A percentile compares a stretch with the other conserved stretches of the same genome.
Conservation (phyloP, 352 stramenopile species). For the Phytophthora hybrid region DNA sequence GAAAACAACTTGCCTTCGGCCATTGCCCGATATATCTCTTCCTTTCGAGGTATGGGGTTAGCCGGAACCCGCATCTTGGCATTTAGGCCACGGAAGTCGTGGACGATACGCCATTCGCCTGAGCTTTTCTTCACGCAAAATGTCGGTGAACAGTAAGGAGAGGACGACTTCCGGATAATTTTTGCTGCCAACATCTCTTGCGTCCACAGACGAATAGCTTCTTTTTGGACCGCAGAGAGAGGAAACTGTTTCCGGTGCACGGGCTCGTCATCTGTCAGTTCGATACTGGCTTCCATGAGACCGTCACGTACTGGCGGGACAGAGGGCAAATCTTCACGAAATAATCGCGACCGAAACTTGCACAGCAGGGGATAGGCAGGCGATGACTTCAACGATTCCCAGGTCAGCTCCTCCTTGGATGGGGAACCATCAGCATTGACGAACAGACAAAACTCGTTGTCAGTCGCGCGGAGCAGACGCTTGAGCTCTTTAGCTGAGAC, state of each 20-base stretch:
- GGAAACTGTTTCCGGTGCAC: neutral
- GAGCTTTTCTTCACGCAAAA: neutral
- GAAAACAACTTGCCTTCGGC: neutral
- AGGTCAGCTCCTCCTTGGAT: neutral
- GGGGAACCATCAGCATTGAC: neutral
- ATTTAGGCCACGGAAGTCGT: neutral
- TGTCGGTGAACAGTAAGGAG: neutral
- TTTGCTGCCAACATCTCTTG: neutral
- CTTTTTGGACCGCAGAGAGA: neutral
- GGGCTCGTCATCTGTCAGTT: neutral
- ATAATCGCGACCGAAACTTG: neutral
- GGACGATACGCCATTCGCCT: neutral
- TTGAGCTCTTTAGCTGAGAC: neutral
- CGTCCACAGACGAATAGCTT: neutral
- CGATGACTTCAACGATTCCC: neutral
- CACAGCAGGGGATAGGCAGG: neutral
- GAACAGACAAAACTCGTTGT: neutral
- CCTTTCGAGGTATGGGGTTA: neutral
- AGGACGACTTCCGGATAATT: neutral
- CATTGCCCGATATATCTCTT: neutral
- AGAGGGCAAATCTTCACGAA: neutral
- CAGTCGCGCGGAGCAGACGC: neutral
- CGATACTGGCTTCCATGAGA: neutral
- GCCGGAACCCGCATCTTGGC: neutral
- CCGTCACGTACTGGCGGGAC: neutral